Base-by-base conservation (phyloP, 257 asterid species). In the Penstemon barbatus region DNA sequence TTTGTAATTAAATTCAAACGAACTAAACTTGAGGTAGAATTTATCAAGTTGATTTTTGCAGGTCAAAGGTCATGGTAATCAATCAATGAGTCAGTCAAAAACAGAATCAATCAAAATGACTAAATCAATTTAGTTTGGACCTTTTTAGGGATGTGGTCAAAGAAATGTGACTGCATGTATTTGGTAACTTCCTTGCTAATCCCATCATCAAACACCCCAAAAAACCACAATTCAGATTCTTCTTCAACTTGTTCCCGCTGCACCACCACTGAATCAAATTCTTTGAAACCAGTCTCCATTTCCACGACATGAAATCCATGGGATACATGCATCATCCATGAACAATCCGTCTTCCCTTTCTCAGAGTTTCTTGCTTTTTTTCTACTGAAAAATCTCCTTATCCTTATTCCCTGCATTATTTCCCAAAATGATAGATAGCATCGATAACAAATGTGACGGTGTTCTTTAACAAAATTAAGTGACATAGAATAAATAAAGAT, bases 131-230 rank as follows among this genome's bases (percentile, higher is more conserved):
- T 9, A 0, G 37, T 4, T 4, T 6, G 66, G 59, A 84, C 94
- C 90, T 77, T 68, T 19, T 70, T 77, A 49, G 80, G 81, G 53
- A 79, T 73, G 75, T 77, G 58, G 44, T 79, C 71, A 38, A 87
- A 82, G 66, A 84, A 79, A 75, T 80, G 73, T 54, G 84, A 60
- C 62, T 84, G 86, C 77, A 87, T 50, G 72, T 73, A 83, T 71
- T 75, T 78, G 61, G 77, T 81, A 64, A 84, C 71, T 33, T 76
- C 84, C 7, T 75, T 78, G 10, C 78, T 81, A 74, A 69, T 63
- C 51, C 66, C 64, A 13, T 83, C 57, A 42, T 87, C 86, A 65
- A 87, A 87, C 68, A 84, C 85, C 55, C 87, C 89, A 68, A 79
- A 87, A 40, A 80, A 75, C 88, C 90, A 84, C 43, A 85, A 50